These are phyloP conservation scores for Mycena sanguinolenta DNA, from an alignment of 768 basidiomycete species.

Conservation along the genomic window DNA sequence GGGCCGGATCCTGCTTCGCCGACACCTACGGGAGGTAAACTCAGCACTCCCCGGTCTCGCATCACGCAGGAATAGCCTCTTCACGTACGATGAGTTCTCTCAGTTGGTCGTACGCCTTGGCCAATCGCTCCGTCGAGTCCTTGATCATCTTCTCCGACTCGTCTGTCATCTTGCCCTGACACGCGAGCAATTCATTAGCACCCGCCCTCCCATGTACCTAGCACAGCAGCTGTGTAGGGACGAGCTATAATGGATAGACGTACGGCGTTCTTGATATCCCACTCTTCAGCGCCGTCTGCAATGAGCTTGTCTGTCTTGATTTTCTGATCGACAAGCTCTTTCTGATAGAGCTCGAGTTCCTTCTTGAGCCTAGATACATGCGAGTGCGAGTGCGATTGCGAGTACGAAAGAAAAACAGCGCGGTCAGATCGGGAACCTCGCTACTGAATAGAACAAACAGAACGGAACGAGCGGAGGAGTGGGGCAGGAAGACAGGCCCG, in stretches of 20 bases:
- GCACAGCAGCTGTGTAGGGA: constrained; percentile 24
- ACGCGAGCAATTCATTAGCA: neutral
- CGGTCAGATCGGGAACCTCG: constrained; percentile 3
- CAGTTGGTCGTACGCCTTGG: constrained; percentile 68
- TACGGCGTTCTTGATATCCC: constrained; percentile 69
- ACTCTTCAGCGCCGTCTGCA: too few species aligned
- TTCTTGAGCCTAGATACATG: constrained; percentile 57
- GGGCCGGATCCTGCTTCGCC: constrained; percentile 58
- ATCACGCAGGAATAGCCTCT: constrained; percentile 16
- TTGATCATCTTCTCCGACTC: constrained; percentile 87
- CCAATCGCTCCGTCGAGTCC: constrained; percentile 74
- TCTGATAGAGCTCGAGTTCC: constrained; percentile 74
- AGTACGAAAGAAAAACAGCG: constrained; percentile 16
- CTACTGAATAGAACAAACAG: too few species aligned
- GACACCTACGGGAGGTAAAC: constrained; percentile 51
- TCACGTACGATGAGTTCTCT: too few species aligned
- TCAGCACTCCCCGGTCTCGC: neutral
- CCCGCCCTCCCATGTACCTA: neutral
- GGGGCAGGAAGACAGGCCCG: too few species aligned
- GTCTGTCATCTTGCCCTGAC: constrained; percentile 61
- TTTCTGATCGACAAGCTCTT: constrained; percentile 73
- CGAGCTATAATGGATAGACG: constrained; percentile 42
- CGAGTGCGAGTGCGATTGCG: neutral
- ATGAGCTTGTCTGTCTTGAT: constrained; percentile 62
- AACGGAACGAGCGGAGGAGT: too few species aligned